These are phyloP conservation scores for Phytopythium montanum DNA, from an alignment of 352 stramenopile genomes.

Conservation along the genomic window DNA sequence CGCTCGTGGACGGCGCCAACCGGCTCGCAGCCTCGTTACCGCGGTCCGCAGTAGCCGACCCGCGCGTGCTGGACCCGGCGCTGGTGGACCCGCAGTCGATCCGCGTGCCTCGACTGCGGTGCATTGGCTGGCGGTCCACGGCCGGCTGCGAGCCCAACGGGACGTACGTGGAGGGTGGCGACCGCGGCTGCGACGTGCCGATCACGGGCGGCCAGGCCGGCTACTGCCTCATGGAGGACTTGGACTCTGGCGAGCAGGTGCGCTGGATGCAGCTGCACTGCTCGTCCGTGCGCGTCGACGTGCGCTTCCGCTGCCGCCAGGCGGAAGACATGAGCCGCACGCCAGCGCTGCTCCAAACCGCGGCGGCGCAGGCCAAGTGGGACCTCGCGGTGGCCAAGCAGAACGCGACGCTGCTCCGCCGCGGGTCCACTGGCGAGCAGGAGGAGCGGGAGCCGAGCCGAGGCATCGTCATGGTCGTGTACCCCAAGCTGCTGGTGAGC, in stretches of 20 bases:
- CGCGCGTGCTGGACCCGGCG: constrained; percentile 1
- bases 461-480: constrained; percentile 53
- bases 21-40: neutral
- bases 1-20: neutral
- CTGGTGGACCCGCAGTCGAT: constrained; percentile 14
- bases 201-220: constrained; percentile 30
- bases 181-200: constrained; percentile 21
- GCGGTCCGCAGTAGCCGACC: neutral
- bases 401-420: constrained; percentile 1
- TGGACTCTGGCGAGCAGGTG: constrained; percentile 24
- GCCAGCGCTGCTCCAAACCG: constrained; percentile 15
- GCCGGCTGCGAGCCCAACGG: constrained; percentile 20
- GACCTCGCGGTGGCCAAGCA: neutral
- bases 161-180: constrained; percentile 10
- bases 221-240: constrained; percentile 50
- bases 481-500: constrained; percentile 40
- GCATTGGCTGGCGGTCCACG: constrained; percentile 24
- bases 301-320: constrained; percentile 34
- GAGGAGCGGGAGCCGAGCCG: neutral
- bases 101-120: constrained; percentile 21
- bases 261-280: constrained; percentile 36
- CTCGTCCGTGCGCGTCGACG: constrained; percentile 22
- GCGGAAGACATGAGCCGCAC: constrained; percentile 29
- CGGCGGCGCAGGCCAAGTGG: constrained; percentile 11
- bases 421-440: neutral